Evolutionary conservation across 805 yeast genomes (phyloP), one percentile per base, ranked within the genome.

Genomic region (Wickerhamiella allomyrinae): DNA sequence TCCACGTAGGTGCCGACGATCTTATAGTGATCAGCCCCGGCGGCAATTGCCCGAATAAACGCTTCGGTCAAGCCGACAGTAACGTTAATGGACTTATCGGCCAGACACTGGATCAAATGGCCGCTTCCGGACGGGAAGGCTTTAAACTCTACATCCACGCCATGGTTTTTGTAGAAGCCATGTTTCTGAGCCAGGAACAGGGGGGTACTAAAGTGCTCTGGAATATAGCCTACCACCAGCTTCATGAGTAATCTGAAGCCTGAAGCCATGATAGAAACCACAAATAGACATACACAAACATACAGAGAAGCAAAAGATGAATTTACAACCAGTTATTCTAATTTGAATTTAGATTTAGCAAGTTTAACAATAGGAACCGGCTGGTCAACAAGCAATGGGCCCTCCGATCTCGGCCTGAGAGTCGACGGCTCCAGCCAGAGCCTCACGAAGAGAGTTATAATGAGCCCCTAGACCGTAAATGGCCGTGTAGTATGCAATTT

Each of bases 31-130:
- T 68, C 69, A 48, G 73, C 72, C 0, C 86, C 87, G 46, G 80
- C 77, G 20, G 83, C 81, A 39, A 80, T 65, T 15, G 89, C 94
- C 22, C 91, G 75, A 2, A 87, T 76, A 61, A 86, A 86, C 0
- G 93, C 95, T 59, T 86, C 96, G 3, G 95, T 86, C 41, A 86
- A 68, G 0, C 96, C 96, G 54, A 87, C 73, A 23, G 93, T 94
- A 40, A 82, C 66, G 53, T 86, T 64, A 27, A 85, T 71, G 34
- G 77, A 73, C 9, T 70, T 67, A 14, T 63, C 70, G 46, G 75
- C 73, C 40, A 87, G 65, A 6, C 85, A 69, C 51, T 79, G 80
- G 57, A 86, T 81, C 58, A 86, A 67, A 52, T 84, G 83, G 2
- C 95, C 96, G 5, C 93, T 77, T 1, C 96, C 96, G 14, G 91